Evolutionary conservation across 306 rosid genomes (phyloP), one percentile per base, ranked within the genome.

Genomic region (Lathyrus sativus): DNA sequence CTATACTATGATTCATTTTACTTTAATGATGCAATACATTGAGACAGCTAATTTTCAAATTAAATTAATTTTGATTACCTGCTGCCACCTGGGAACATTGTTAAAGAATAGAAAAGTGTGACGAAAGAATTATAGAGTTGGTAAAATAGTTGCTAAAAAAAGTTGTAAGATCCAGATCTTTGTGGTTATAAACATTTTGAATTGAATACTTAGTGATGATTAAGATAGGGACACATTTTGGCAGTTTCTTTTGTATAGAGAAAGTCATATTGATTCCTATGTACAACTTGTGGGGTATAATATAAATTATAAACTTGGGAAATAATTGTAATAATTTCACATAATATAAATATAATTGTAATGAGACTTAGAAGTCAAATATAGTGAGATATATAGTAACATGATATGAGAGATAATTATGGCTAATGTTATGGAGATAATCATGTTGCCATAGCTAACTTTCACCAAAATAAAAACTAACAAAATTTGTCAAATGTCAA

Each of bases 21-120:
- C 49, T 63, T 77, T 72, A 68, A n/a, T 60, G 11, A 35, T 12
- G 62, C 65, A 19, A 5, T 11, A 26, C 24, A 15, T 33, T 69
- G 44, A 45, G 68, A 41, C 31, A 64, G 29, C 41, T 7, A 7
- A 46, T 6, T 2, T 15, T 65, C 44, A 61, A n/a, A 57, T 19
- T 65, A 44, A 42, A 63, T 67, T 31, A 65, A 65, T 17, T 11
- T 3, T 54, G 49, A 65, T 73, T 44, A 71, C 78, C 83, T 78
- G 73, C 85, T 72, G 70, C 79, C 79, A 74, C 77, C 57, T 28
- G 6, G 35, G 18, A 7, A 53, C 61, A 71, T 19, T 7, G 19
- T 56, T 72, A 41, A 68, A 7, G 55, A 54, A 68, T 49, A 29
- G 29, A 29, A 57, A 49, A 49, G 19, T 9, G 37, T 33, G 65